phyloP scores from a whole-genome alignment of 208 protist species.

The Kentomonas sorsogonicus region DNA sequence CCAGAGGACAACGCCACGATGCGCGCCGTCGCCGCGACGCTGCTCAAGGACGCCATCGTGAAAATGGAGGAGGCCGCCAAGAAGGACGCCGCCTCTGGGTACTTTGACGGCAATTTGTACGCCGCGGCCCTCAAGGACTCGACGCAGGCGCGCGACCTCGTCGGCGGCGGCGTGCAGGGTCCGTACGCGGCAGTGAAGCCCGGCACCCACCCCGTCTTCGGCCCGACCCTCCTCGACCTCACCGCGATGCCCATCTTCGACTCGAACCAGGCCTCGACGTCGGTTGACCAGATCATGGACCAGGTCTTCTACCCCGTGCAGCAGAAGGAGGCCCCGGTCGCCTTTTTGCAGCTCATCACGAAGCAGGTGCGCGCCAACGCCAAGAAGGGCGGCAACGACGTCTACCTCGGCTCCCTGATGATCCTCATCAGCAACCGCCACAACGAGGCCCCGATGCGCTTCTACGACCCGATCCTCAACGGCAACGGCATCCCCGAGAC shows the following conservation, averaged over 20 bases:
- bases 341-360: slow-evolving; percentile 37
- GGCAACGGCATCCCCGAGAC: slow-evolving; percentile 21
- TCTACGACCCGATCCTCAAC: slow-evolving; percentile 32
- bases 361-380: slow-evolving; percentile 44
- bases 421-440: slow-evolving; percentile 39
- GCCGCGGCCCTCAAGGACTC: slow-evolving; percentile 23
- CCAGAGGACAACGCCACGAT: slow-evolving; percentile 7
- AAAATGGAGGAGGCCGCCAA: slow-evolving; percentile 20
- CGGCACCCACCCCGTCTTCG: slow-evolving; percentile 52
- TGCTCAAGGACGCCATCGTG: slow-evolving; percentile 26
- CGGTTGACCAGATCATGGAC: slow-evolving; percentile 22
- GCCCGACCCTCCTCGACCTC: slow-evolving; percentile 46
- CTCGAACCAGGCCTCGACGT: slow-evolving; percentile 7
- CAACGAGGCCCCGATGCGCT: slow-evolving; percentile 12
- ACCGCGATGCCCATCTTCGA: slow-evolving; percentile 18
- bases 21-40: slow-evolving; percentile 13
- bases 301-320: slow-evolving; percentile 16
- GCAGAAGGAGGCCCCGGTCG: slow-evolving; percentile 21
- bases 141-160: slow-evolving; percentile 25
- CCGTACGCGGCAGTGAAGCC: slow-evolving; percentile 20
- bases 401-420: slow-evolving; percentile 45
- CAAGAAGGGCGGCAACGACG: slow-evolving; percentile 24
- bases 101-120: slow-evolving; percentile 37
- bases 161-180: slow-evolving; percentile 11
- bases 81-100: slow-evolving; percentile 22